Conservation (phyloP, 1,139 yeast species). For the Zygosaccharomyces pseudobailii region DNA sequence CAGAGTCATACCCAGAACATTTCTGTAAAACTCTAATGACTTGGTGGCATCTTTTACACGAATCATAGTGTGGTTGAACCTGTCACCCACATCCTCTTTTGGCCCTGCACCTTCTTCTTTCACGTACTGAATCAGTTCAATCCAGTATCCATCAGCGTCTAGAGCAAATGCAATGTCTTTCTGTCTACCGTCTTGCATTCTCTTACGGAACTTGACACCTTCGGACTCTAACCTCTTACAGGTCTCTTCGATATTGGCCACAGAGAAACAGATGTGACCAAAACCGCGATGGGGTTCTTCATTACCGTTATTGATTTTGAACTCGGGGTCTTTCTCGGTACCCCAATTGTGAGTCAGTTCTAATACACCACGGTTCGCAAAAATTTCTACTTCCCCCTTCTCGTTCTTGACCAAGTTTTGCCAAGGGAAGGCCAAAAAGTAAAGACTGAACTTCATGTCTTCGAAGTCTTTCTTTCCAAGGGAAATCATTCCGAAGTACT, state of each 20-base stretch:
- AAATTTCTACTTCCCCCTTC: slow-evolving; percentile 35
- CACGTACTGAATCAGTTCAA: slow-evolving; percentile 71
- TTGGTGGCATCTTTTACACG: slow-evolving; percentile 80
- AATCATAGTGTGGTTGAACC: slow-evolving; percentile 88
- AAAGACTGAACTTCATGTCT: slow-evolving; percentile 56
- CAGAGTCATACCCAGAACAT: slow-evolving; percentile 75
- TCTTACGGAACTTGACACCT: slow-evolving; percentile 78
- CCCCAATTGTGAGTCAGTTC: slow-evolving; percentile 85
- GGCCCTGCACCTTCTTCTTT: slow-evolving; percentile 35
- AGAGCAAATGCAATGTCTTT: slow-evolving; percentile 87
- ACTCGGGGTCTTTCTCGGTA: slow-evolving; percentile 55
- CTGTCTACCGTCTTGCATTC: slow-evolving; percentile 82
- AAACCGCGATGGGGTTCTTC: slow-evolving; percentile 81
- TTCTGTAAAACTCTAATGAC: slow-evolving; percentile 71
- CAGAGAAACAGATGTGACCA: slow-evolving; percentile 89
- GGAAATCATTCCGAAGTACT: slow-evolving; percentile 69
- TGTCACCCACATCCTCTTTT: slow-evolving; percentile 44
- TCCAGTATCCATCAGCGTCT: slow-evolving; percentile 97
- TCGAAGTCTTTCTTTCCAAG: slow-evolving; percentile 51
- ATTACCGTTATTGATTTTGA: slow-evolving; percentile 73
- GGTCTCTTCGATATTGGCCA: slow-evolving; percentile 64
- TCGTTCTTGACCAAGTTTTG: slow-evolving; percentile 46
- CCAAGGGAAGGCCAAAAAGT: slow-evolving; percentile 57
- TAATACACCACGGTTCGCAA: slow-evolving; percentile 67
- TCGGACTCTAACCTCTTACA: slow-evolving; percentile 51